Evolutionary conservation across 176 grass and related monocot genomes (phyloP).

Genomic region (Paspalum notatum): DNA sequence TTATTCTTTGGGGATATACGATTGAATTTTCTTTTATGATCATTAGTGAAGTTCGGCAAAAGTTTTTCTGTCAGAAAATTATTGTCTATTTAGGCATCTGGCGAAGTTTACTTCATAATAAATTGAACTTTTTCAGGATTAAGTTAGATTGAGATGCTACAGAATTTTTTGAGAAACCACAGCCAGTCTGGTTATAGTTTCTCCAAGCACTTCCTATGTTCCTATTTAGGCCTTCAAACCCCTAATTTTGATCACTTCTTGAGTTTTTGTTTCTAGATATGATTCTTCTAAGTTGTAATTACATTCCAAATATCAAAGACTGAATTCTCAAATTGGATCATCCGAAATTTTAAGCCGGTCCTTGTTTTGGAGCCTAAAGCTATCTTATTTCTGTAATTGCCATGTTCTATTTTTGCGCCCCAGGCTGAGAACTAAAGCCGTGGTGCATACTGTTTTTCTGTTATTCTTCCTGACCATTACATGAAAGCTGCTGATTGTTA

Average conservation of each 20-base stretch:
- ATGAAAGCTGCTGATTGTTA: slow-evolving; percentile 10
- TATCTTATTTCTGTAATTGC: not conserved
- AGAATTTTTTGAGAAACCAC: not conserved
- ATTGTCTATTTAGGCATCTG: slow-evolving; percentile 11
- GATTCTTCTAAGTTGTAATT: not conserved
- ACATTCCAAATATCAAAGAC: not conserved
- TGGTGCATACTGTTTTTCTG: not conserved
- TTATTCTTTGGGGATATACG: not conserved
- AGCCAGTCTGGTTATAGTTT: not conserved
- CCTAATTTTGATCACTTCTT: not conserved
- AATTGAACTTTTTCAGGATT: not conserved
- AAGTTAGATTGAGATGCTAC: not conserved
- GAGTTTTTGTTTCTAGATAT: not conserved
- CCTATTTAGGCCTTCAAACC: not conserved
- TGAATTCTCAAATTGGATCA: not conserved
- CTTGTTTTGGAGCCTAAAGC: not conserved
- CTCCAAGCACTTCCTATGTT: not conserved
- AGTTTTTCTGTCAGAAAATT: not conserved
- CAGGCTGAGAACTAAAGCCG: not conserved
- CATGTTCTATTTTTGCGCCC: not conserved
- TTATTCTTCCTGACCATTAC: slow-evolving; percentile 14
- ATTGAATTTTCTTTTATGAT: slow-evolving; percentile 1
- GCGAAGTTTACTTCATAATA: not conserved
- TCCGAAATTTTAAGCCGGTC: not conserved
- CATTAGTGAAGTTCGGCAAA: not conserved